Percentiles rank a stretch among this genome's conserved stretches.
Conservation (phyloP, 305 asterid species). For the Ruellia speciosa region DNA sequence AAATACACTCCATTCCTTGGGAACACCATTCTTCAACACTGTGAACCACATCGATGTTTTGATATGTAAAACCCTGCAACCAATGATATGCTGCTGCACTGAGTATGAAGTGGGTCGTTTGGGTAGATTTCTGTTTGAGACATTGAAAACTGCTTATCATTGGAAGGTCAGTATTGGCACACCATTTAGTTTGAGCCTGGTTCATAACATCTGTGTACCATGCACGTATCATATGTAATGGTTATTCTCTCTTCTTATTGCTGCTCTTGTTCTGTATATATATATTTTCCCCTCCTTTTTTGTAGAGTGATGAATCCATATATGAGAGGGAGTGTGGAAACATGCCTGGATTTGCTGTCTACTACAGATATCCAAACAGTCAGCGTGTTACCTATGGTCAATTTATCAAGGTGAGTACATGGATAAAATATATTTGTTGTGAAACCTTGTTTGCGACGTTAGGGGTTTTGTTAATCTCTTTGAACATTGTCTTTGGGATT, state of each 20-base stretch:
- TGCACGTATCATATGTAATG: background rate
- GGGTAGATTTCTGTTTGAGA: constrained; percentile 88
- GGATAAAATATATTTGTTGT: constrained; percentile 14
- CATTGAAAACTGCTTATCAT: constrained; percentile 85
- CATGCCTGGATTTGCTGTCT: constrained; percentile 99
- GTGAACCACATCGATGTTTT: constrained; percentile 97
- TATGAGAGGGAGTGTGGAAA: constrained; percentile 98
- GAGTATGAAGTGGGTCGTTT: constrained; percentile 99
- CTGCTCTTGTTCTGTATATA: background rate
- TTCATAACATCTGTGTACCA: background rate
- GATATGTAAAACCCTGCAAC: constrained; percentile 98
- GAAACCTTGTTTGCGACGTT: constrained; percentile 14
- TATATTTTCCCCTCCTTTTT: constrained; percentile 14
- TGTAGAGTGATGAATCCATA: constrained; percentile 80
- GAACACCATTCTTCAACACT: constrained; percentile 97
- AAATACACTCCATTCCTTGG: constrained; percentile 90
- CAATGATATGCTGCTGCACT: constrained; percentile 99
- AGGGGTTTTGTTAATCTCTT: constrained; percentile 1
- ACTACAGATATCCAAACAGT: constrained; percentile 94
- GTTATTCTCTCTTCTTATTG: background rate
- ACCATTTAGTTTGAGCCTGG: constrained; percentile 13
- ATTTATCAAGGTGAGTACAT: constrained; percentile 74
- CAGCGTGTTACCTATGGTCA: constrained; percentile 94
- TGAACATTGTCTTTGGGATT: constrained; percentile 8
- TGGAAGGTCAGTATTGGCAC: constrained; percentile 68